Base-by-base conservation (phyloP, 148 eudicot genomes). In the Fallopia convolvulus region DNA sequence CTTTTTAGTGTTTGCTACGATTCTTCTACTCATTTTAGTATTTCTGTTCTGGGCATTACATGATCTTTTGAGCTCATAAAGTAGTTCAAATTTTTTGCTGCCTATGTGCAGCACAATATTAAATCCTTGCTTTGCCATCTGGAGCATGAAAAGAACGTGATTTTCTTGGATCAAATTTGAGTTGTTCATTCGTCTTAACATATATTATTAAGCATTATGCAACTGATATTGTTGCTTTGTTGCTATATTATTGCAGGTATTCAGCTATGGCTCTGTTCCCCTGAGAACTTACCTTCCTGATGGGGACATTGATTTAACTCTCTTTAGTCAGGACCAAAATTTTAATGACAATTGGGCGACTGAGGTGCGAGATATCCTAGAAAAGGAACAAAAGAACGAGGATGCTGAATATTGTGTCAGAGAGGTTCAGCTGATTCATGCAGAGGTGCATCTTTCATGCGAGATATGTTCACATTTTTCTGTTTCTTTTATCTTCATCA, bases 391-490 rank as follows among this genome's bases (percentile, higher is more conserved):
- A 78, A 88, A 89, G 77, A 90, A 90, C 80, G 92, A 87, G 80
- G 83, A 86, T 85, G 97, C 98, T 53, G 92, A 92, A 81, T 94
- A 90, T 80, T 87, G 74, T 65, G 95, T 94, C 53, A 90, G 89
- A 84, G 98, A 92, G 83, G 95, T 94, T 81, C 93, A 94, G 79
- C 91, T 90, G 83, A 94, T 94, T 83, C 95, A 94, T 83, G 98
- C 98, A 60, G 98, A 94, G 79, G 98, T 94, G 86, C 44, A 39
- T 39, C 13, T 44, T 13, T 61, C 46, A 44, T 23, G 23, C 4
- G 44, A 17, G 58, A 17, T 4, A 40, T 52, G 61, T 63, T 52
- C 8, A 4, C 66, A 18, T 55, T 8, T 39, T 36, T 36, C 40
- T 13, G 2, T 63, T 41, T 52, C 77, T 75, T 75, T 32, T 48